Evolutionary conservation across 2,329 filamentous ascomycete species (phyloP), one percentile per base, ranked within the genome.

Genomic region (Ceratocystiopsis minuta): DNA sequence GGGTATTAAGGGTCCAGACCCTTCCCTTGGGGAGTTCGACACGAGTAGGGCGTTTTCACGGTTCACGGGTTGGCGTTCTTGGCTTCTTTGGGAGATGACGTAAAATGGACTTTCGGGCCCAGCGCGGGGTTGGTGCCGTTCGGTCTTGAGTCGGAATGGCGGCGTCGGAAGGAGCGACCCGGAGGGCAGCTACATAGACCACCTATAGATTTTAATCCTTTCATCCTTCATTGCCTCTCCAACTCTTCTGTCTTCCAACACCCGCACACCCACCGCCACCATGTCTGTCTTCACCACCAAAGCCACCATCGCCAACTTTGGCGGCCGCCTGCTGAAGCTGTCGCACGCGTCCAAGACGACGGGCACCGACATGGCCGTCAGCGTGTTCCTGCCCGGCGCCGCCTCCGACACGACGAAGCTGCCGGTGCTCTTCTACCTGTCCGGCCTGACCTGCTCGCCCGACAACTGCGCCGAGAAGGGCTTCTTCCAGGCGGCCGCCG

Each of bases 311-410:
- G 72, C 78, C 66, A 83, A 78, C 59, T 96, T 95, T 58, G 88
- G 87, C 57, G 90, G 90, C 57, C 86, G 86, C 64, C 80, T 98
- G 46, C 74, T 94, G 53, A 96, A 98, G 70, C 82, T 98, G 47
- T 76, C 79, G 53, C 90, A 98, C 71, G 64, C 78, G 56, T 85
- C 87, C 43, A 65, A 70, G 50, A 70, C 75, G 47, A 93, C 85
- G 44, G 75, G 74, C 53, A 94, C 85, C 51, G 77, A 86, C 54
- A 98, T 96, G 88, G 75, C 74, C 57, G 74, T 96, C 55, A 93
- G 92, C 65, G 70, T 98, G 53, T 98, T 83, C 66, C 72, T 98
- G 4, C 90, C 90, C 18, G 76, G 83, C 2, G 62, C 69, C 48
- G 53, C 60, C 15, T 53, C 60, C 39, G 42, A 60, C 2, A 65